Percentiles rank a stretch among this genome's conserved stretches.
Conservation (phyloP, 2,329 filamentous ascomycete species). For the Thyridium curvatum region DNA sequence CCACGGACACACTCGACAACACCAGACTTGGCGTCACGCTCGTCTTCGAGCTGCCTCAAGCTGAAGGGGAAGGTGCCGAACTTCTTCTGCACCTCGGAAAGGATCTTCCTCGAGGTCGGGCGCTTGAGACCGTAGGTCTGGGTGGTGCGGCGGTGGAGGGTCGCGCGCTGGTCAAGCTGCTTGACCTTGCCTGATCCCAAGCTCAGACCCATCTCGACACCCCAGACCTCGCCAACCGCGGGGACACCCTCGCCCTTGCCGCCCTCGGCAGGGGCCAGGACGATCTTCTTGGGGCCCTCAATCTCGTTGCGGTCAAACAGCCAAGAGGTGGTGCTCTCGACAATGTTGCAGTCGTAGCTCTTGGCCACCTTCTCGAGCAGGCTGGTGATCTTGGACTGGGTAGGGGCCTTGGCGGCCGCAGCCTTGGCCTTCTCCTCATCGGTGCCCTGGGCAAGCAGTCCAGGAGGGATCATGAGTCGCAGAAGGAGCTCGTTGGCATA, state of each 20-base stretch:
- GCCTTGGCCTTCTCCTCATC: conserved; percentile 97
- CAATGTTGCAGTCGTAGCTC: conserved; percentile 82
- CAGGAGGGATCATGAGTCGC: conserved; percentile 86
- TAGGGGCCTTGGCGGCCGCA: conserved; percentile 71
- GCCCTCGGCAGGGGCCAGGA: conserved; percentile 78
- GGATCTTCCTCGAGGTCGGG: conserved; percentile 82
- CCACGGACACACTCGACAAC: conserved; percentile 93
- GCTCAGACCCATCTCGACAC: conserved; percentile 91
- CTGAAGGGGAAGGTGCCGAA: conserved; percentile 98
- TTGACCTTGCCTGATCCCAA: conserved; percentile 93
- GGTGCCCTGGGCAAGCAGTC: conserved; percentile 71
- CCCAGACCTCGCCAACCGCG: conserved; percentile 92
- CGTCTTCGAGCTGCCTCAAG: conserved; percentile 91
- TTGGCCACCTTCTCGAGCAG: conserved; percentile 89
- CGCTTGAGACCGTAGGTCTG: conserved; percentile 93
- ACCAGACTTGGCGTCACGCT: conserved; percentile 91
- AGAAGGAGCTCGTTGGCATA: conserved; percentile 95
- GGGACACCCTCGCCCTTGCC: conserved; percentile 86
- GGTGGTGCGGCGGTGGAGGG: conserved; percentile 85
- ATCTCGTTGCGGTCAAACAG: conserved; percentile 96
- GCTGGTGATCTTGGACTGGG: conserved; percentile 79
- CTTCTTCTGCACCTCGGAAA: conserved; percentile 94
- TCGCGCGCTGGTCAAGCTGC: conserved; percentile 78
- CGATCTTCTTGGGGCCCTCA: conserved; percentile 96
- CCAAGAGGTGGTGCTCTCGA: conserved; percentile 98